phyloP scores from a whole-genome alignment of 2,329 filamentous ascomycete species.

The Aspergillus awamori region DNA sequence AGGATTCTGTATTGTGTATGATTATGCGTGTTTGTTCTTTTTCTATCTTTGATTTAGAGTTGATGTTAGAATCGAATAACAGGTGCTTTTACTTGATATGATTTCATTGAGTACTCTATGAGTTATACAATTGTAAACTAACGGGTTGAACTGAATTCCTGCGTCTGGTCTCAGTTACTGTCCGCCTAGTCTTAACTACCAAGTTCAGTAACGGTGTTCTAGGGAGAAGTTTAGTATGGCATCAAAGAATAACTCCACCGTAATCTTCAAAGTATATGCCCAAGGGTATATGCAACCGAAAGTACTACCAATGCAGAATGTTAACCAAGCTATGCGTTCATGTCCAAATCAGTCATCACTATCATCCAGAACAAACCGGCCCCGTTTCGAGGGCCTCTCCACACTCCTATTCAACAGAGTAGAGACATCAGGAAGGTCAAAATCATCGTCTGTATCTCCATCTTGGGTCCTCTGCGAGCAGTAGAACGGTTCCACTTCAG shows the following conservation, averaged over 20 bases:
- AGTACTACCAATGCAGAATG: conserved; percentile 11
- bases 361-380: conserved; percentile 30
- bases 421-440: conserved; percentile 33
- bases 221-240: not conserved
- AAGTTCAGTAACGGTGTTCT: no score
- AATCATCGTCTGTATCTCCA: conserved; percentile 28
- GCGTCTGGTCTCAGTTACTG: no score
- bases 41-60: no score
- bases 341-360: conserved; percentile 27
- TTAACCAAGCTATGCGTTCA: conserved; percentile 3
- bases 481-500: conserved; percentile 20
- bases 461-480: conserved; percentile 24
- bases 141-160: no score
- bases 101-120: no score
- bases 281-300: conserved; percentile 12
- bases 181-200: no score
- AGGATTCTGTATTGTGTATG: no score
- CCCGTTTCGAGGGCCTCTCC: conserved; percentile 25
- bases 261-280: not conserved
- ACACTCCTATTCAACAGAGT: conserved; percentile 26
- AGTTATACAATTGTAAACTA: no score
- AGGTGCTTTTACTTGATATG: no score
- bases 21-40: no score
- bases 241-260: not conserved
- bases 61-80: no score